Evolutionary conservation across 805 yeast genomes (phyloP), one percentile per base, ranked within the genome.

Genomic region (Kazachstania bromeliacearum): DNA sequence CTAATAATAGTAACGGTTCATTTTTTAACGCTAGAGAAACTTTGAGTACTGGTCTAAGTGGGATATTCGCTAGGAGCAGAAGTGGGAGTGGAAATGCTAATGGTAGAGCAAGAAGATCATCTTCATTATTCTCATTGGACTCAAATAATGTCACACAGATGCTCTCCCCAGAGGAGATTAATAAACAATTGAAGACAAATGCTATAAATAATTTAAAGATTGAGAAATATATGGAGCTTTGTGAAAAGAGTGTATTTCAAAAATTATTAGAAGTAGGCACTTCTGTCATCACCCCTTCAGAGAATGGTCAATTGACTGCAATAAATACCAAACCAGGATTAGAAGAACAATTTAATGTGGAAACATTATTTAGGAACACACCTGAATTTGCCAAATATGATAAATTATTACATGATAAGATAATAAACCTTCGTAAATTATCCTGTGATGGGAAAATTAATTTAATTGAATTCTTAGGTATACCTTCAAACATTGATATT

Each of bases 21-120:
- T 49, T 52, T 31, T 35, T 54, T 14, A 39, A 33, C 26, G 59
- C 60, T 0, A 48, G 52, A 19, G 62, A 57, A 27, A 40, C 54
- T 2, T 38, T 55, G 17, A 57, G 58, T 31, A 54, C 59, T 29
- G 63, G 63, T 1, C 37, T 58, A 27, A 57, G 62, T 36, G 61
- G 62, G 2, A 54, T 58, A 6, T 58, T 58, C 47, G 53, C 55
- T 8, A 43, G 61, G 15, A 55, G 59, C 34, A 48, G 63, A 31
- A 57, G 63, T 43, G 47, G 53, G 28, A 38, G 39, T 34, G 31
- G 21, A 7, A 36, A 22, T 21, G 20, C 15, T 16, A 22, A 15
- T 7, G 36, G 37, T 16, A 41, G 56, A 14, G 45, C 39, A 13
- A 49, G 60, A 36, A 43, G 62, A 28, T 55, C 60, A 3, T 54